A percentile compares a stretch with the other conserved stretches of the same genome.
phyloP scores from a whole-genome alignment of 306 rosid genomes.

The Cucurbita moschata region DNA sequence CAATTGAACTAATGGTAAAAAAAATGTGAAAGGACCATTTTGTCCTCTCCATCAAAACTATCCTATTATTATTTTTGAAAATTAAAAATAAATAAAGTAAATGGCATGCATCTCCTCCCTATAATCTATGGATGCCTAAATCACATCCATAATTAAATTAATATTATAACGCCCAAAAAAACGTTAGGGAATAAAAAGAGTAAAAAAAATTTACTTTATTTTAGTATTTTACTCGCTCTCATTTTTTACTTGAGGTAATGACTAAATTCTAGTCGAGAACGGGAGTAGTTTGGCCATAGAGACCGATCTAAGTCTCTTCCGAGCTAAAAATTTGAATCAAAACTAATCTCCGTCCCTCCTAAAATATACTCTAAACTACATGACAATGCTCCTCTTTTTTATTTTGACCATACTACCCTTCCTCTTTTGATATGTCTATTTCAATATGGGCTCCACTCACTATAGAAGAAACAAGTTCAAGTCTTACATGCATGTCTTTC shows the following conservation, averaged over 20 bases:
- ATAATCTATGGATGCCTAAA: too few relatives aligned
- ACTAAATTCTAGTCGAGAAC: too few relatives aligned
- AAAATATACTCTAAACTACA: background rate
- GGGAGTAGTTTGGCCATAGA: too few relatives aligned
- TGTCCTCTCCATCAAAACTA: slow-evolving; percentile 29
- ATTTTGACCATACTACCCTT: background rate
- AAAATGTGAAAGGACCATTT: slow-evolving; percentile 28
- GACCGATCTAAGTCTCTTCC: too few relatives aligned
- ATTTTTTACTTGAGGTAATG: too few relatives aligned
- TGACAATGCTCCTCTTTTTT: background rate
- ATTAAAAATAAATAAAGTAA: background rate
- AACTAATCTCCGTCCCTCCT: background rate
- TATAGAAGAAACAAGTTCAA: background rate
- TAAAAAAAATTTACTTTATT: too few relatives aligned
- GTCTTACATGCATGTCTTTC: background rate
- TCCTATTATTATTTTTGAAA: too few relatives aligned
- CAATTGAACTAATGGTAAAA: too few relatives aligned
- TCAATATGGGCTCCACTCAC: background rate
- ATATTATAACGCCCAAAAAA: too few relatives aligned
- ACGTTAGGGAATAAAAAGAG: too few relatives aligned
- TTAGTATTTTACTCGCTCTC: too few relatives aligned
- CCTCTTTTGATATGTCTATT: background rate
- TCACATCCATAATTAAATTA: too few relatives aligned
- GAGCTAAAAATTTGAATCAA: background rate
- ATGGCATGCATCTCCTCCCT: background rate